Base-by-base conservation (phyloP, 108 stramenopile genomes). In the Heterococcus sp. region DNA sequence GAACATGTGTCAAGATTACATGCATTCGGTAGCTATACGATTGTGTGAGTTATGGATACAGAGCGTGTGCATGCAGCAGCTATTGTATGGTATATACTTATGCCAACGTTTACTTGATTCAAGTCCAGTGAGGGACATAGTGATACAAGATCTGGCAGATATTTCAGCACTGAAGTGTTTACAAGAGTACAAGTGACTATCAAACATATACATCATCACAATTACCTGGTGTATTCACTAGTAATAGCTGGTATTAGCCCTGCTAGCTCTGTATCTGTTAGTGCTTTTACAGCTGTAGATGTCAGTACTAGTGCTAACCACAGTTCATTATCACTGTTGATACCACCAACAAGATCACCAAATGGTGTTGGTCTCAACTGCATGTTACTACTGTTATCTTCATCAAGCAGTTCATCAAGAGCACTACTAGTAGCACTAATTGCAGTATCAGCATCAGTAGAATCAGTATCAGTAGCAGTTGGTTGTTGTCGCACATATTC, bases 271-370 rank as follows among this genome's bases (percentile, higher is more conserved):
- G 67, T 65, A 67, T 66, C 81, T 65, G 37, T 2, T 2, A 73
- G 32, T 58, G 39, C 2, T 11, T 58, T 73, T 29, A 73, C 63
- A 29, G 39, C 26, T 27, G 8, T 63, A 58, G 39, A 27, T 27
- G 81, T 74, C 3, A 82, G 81, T 34, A 82, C 73, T 1, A 82
- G 67, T 35, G 81, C 81, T 29, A 82, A 46, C 81, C 81, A 82
- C 37, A 82, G 39, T 46, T 82, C 73, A 31, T 82, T 82, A 3
- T 82, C 81, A 4, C 73, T 67, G 33, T 82, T 82, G 33, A 82
- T 74, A 3, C 72, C 63, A 28, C 71, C 81, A 0, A 82, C 38
- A 33, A 82, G 21, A 30, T 73, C 66, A 21, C 81, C 81, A 65
- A 82, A 82, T 2, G 38, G 35, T 11, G 81, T 82, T 14, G 73